Conservation (phyloP, 2,329 filamentous ascomycete species). For the Penicillium hesseltinei region DNA sequence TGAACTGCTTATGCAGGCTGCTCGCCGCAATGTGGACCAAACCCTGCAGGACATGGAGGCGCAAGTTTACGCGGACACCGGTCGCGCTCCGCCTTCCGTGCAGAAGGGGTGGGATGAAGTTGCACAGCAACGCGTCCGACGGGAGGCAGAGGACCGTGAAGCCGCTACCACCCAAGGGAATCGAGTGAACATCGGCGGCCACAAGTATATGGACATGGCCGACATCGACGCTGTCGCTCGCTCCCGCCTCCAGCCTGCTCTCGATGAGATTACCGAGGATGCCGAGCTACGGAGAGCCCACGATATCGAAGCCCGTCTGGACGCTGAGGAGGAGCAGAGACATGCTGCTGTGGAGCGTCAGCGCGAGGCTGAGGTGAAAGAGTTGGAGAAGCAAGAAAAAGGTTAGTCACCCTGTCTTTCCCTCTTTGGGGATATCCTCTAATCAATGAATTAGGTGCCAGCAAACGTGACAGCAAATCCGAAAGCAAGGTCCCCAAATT, state of each 20-base stretch:
- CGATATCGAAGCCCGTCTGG: constrained; percentile 60
- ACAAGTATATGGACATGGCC: constrained; percentile 72
- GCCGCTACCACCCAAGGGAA: constrained; percentile 56
- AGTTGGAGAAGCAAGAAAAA: constrained; percentile 28
- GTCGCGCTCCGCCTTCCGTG: constrained; percentile 66
- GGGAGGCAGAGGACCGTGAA: constrained; percentile 63
- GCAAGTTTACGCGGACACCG: constrained; percentile 72
- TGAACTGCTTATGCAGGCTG: constrained; percentile 70
- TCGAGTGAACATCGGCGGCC: constrained; percentile 70
- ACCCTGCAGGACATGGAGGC: constrained; percentile 79
- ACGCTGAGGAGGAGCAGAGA: constrained; percentile 64
- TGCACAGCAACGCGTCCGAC: constrained; percentile 65
- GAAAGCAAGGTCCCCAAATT: constrained; percentile 23
- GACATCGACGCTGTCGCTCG: constrained; percentile 79
- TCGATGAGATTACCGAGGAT: constrained; percentile 80
- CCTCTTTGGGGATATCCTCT: background rate
- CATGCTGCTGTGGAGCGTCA: constrained; percentile 49
- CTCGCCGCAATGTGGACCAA: constrained; percentile 81
- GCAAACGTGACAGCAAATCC: constrained; percentile 19
- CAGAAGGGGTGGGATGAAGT: constrained; percentile 76
- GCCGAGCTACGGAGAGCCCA: constrained; percentile 70
- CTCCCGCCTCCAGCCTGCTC: constrained; percentile 72
- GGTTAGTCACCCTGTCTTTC: constrained; percentile 21
- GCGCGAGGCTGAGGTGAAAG: constrained; percentile 39
- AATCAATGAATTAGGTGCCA: constrained; percentile 1